phyloP scores from a whole-genome alignment of 2,329 filamentous ascomycete species.

The Alternaria novae-zelandiae region DNA sequence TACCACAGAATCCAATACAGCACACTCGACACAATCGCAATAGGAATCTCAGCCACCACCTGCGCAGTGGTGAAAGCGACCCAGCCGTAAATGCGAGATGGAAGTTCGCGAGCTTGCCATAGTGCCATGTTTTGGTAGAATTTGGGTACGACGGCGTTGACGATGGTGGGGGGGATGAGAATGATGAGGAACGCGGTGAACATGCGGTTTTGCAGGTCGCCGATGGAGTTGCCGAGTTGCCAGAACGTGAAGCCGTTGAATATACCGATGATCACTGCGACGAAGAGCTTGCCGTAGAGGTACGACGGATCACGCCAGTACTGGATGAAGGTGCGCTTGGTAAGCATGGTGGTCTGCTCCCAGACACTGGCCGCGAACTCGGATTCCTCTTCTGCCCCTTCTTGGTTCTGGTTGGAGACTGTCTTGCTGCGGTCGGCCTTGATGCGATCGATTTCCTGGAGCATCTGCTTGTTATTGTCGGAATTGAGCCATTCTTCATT shows the following conservation, averaged over 20 bases:
- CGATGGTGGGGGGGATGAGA: slow-evolving; percentile 69
- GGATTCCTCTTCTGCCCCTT: slow-evolving; percentile 36
- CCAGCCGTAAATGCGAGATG: slow-evolving; percentile 79
- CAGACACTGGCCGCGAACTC: slow-evolving; percentile 72
- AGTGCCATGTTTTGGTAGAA: slow-evolving; percentile 76
- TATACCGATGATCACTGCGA: slow-evolving; percentile 72
- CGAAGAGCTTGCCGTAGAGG: slow-evolving; percentile 77
- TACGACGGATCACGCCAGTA: slow-evolving; percentile 81
- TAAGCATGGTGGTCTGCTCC: slow-evolving; percentile 70
- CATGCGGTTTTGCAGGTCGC: slow-evolving; percentile 78
- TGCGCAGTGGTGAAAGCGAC: slow-evolving; percentile 70
- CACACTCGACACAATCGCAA: slow-evolving; percentile 67
- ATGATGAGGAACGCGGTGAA: slow-evolving; percentile 71
- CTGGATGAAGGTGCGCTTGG: slow-evolving; percentile 72
- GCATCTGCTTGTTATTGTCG: slow-evolving; percentile 63
- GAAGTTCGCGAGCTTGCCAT: slow-evolving; percentile 76
- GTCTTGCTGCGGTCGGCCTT: slow-evolving; percentile 63
- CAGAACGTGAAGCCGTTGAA: slow-evolving; percentile 84
- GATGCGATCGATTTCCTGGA: slow-evolving; percentile 70
- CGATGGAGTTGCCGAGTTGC: slow-evolving; percentile 68
- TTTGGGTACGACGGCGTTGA: slow-evolving; percentile 78
- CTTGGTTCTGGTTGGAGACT: slow-evolving; percentile 33
- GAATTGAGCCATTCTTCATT: slow-evolving; percentile 76
- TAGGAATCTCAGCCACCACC: slow-evolving; percentile 74
- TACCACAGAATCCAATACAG: slow-evolving; percentile 81